A percentile compares a stretch with the other conserved stretches of the same genome.
Evolutionary conservation across 2,329 filamentous ascomycete species (phyloP).

Genomic region (Fusarium anthophilum): DNA sequence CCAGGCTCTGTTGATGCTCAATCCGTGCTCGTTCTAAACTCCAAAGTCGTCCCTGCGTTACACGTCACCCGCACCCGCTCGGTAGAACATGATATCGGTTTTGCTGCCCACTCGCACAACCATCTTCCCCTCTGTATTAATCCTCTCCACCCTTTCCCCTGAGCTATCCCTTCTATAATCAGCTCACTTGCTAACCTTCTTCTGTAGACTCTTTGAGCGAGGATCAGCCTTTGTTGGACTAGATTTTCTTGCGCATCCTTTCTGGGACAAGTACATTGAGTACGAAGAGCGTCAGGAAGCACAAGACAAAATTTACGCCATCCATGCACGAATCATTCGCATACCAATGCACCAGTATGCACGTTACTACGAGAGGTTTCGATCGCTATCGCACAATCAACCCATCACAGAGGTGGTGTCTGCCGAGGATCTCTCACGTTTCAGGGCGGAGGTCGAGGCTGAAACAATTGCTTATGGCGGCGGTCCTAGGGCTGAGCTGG

Average conservation of each 20-base stretch:
- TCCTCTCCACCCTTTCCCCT: slow-evolving; percentile 53
- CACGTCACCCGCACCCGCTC: slow-evolving; percentile 48
- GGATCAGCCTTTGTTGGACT: slow-evolving; percentile 85
- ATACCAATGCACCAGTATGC: slow-evolving; percentile 97
- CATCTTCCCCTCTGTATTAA: slow-evolving; percentile 66
- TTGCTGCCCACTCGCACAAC: slow-evolving; percentile 62
- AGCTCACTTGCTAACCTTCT: slow-evolving; percentile 42
- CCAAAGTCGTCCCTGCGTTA: slow-evolving; percentile 52
- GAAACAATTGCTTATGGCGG: slow-evolving; percentile 65
- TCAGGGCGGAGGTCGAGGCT: slow-evolving; percentile 76
- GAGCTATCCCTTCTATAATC: slow-evolving; percentile 44
- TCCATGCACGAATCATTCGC: slow-evolving; percentile 82
- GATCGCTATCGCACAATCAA: slow-evolving; percentile 75
- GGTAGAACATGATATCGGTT: slow-evolving; percentile 54
- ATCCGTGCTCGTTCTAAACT: slow-evolving; percentile 50
- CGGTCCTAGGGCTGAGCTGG: slow-evolving; percentile 72
- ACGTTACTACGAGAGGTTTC: slow-evolving; percentile 92
- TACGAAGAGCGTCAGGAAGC: slow-evolving; percentile 92
- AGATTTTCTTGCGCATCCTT: slow-evolving; percentile 93
- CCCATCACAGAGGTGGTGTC: slow-evolving; percentile 79
- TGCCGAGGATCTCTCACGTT: slow-evolving; percentile 71
- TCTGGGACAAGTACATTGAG: slow-evolving; percentile 99
- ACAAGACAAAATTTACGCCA: slow-evolving; percentile 83
- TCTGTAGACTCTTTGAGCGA: slow-evolving; percentile 87
- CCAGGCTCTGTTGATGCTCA: slow-evolving; percentile 66